Conservation (phyloP, 768 basidiomycete genomes). For the Neoboletus brunneissimus region DNA sequence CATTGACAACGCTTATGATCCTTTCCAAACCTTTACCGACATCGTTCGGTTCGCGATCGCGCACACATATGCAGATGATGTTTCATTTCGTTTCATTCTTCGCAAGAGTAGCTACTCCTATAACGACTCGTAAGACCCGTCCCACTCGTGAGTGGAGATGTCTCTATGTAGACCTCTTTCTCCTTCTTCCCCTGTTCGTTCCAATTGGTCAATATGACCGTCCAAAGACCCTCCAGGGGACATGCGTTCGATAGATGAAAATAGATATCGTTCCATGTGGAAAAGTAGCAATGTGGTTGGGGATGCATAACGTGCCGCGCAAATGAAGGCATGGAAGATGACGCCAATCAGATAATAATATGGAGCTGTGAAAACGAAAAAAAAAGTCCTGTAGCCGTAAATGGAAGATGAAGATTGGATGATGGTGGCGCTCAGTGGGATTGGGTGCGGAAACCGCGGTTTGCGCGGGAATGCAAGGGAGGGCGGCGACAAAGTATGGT, state of each 20-base stretch:
- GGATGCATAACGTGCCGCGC: conserved; percentile 28
- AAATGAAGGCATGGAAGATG: conserved; percentile 16
- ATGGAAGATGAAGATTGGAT: conserved; percentile 5
- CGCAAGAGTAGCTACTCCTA: conserved; percentile 18
- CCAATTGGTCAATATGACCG: conserved; percentile 10
- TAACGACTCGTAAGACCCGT: conserved; percentile 26
- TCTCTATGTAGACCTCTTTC: conserved; percentile 14
- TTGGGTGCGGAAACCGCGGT: conserved; percentile 9
- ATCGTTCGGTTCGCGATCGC: conserved; percentile 4
- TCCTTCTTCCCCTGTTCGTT: conserved; percentile 10
- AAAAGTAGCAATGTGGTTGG: conserved; percentile 27
- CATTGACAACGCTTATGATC: not conserved
- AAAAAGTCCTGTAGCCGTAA: conserved; percentile 5
- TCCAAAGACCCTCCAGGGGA: conserved; percentile 28
- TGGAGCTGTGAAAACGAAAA: conserved; percentile 18
- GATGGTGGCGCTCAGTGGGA: not conserved
- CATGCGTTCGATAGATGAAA: conserved; percentile 23
- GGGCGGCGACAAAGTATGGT: conserved; percentile 12
- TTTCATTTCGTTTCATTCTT: conserved; percentile 51
- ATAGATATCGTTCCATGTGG: conserved; percentile 29
- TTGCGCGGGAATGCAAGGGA: conserved; percentile 21
- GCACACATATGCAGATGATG: conserved; percentile 17
- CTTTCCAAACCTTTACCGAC: not conserved
- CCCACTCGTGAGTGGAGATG: conserved; percentile 12
- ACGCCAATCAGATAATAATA: conserved; percentile 30